Conservation (phyloP, 371 early-diverging fungal genomes). For the Quaeritorhiza haematococci region DNA sequence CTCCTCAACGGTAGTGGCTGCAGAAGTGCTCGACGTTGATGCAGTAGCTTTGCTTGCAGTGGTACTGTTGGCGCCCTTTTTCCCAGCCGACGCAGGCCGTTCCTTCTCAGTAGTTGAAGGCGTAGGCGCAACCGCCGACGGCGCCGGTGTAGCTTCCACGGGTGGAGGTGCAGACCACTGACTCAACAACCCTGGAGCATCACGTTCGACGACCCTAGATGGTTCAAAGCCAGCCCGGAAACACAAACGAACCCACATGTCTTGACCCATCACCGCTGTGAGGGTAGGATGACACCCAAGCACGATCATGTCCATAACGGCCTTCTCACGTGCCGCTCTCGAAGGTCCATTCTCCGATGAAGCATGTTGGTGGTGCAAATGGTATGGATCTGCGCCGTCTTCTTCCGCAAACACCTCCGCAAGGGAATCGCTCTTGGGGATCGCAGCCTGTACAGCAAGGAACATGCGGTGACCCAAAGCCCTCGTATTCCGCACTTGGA, state of each 20-base stretch:
- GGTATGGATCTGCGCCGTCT: slow-evolving; percentile 10
- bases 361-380: no score
- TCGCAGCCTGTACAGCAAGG: slow-evolving; percentile 53
- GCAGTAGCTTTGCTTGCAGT: background rate
- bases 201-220: slow-evolving; percentile 53
- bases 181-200: slow-evolving; percentile 22
- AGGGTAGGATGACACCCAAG: slow-evolving; percentile 69
- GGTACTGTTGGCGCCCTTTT: background rate
- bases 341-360: no score
- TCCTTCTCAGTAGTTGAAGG: background rate
- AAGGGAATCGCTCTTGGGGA: slow-evolving; percentile 51
- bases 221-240: slow-evolving; percentile 74
- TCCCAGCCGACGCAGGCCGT: no score
- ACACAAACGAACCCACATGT: slow-evolving; percentile 79
- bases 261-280: slow-evolving; percentile 53
- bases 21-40: background rate
- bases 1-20: no score
- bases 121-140: background rate
- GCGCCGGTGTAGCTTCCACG: slow-evolving; percentile 3
- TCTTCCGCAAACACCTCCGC: slow-evolving; percentile 30
- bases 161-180: slow-evolving; percentile 32
- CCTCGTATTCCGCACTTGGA: slow-evolving; percentile 42
- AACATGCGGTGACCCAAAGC: slow-evolving; percentile 51
- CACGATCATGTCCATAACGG: slow-evolving; percentile 61
- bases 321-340: no score